A percentile compares a stretch with the other conserved stretches of the same genome.
These are phyloP conservation scores for Sclerotinia borealis DNA, from an alignment of 2,329 filamentous ascomycete species.

Conservation along the genomic window DNA sequence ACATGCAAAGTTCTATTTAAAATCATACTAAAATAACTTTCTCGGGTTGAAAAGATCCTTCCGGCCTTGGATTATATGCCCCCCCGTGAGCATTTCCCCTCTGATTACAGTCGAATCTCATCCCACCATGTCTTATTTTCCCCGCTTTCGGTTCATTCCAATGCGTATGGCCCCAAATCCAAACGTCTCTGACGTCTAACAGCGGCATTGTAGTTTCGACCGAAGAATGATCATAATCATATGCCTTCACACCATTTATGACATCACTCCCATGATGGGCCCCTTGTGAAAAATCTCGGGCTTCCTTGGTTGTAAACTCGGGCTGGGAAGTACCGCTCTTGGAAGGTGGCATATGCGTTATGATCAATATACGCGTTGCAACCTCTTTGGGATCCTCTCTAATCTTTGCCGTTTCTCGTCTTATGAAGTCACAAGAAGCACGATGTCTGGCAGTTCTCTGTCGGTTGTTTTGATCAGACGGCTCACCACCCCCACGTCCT, in stretches of 20 bases:
- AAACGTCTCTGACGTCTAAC: neutral
- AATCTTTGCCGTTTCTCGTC: neutral
- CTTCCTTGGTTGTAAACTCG: neutral
- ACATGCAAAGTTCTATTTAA: neutral
- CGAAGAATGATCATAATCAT: neutral
- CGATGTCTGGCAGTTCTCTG: neutral
- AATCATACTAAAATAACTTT: neutral
- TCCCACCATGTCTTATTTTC: neutral
- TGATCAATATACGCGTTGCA: conserved; percentile 1
- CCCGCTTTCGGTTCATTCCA: neutral
- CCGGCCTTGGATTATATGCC: neutral
- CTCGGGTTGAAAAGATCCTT: neutral
- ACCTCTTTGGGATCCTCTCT: neutral
- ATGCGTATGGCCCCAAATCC: conserved; percentile 8
- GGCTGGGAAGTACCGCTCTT: neutral
- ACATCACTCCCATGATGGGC: neutral
- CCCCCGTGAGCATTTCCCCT: neutral
- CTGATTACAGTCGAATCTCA: neutral
- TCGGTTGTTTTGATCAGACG: neutral
- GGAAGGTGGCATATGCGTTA: conserved; percentile 8
- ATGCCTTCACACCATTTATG: neutral
- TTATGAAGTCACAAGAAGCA: neutral
- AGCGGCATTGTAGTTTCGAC: conserved; percentile 1
- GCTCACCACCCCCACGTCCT: neutral
- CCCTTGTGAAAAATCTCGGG: neutral